Conservation (phyloP, 2,329 filamentous ascomycete genomes). For the Pestalotiopsis sp. region DNA sequence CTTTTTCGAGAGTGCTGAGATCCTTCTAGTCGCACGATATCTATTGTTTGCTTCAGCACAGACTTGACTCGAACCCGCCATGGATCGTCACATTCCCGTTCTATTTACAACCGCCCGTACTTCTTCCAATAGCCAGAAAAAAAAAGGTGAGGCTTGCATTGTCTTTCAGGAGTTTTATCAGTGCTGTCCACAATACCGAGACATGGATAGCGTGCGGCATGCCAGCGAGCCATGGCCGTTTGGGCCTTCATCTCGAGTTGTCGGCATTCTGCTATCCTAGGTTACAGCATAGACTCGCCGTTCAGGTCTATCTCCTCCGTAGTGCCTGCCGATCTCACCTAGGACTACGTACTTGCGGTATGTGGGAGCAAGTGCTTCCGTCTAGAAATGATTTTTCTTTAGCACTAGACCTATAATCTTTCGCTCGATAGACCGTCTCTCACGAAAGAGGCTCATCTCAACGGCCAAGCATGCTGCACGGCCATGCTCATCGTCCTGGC, state of each 20-base stretch:
- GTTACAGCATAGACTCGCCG: not conserved
- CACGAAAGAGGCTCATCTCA: not conserved
- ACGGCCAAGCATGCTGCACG: not conserved
- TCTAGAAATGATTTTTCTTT: not conserved
- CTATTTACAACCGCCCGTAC: constrained; percentile 1
- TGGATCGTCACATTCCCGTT: not conserved
- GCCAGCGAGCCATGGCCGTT: not conserved
- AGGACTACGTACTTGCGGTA: not conserved
- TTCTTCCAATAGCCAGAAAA: not conserved
- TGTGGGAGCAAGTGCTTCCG: not conserved
- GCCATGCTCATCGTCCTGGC: not conserved
- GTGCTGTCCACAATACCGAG: not conserved
- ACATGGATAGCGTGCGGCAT: not conserved
- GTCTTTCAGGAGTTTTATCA: not conserved
- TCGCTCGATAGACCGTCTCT: not conserved
- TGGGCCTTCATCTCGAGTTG: not conserved
- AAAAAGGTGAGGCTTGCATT: constrained; percentile 5
- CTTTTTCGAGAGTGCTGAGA: not conserved
- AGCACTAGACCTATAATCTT: not conserved
- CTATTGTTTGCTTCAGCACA: constrained; percentile 8
- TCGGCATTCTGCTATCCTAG: not conserved
- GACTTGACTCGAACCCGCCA: constrained; percentile 2
- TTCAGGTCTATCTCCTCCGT: not conserved
- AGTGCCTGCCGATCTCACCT: not conserved
- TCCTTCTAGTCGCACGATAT: not conserved